Base-by-base conservation (phyloP, 2,329 filamentous ascomycete species). In the Anthostomella pinea region DNA sequence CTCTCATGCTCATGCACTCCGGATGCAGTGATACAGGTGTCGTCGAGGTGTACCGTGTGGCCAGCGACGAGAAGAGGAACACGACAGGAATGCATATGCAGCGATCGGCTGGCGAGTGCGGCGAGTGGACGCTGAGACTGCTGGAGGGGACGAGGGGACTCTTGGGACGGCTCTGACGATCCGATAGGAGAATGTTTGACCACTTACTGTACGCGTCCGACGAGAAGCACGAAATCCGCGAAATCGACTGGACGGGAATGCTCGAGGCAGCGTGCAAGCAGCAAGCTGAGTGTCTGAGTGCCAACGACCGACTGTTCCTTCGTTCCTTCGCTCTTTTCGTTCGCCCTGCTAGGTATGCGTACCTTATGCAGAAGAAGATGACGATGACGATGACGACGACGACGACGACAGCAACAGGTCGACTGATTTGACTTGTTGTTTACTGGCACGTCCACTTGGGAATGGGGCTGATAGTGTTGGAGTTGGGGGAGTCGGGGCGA, bases 1-100 rank as follows among this genome's bases (percentile, higher is more conserved):
- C n/a, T n/a, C n/a, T n/a, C n/a, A n/a, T n/a, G 31, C 20, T 33
- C 31, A 24, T 33, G 31, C 31, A 33, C 31, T 33, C 31, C 31
- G 14, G 31, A 24, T 33, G 33, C 26, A 22, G 26, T 51, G 41
- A 53, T 56, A 51, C 51, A 52, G 49, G 51, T 46, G 51, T 46
- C 48, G 51, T 51, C 51, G 44, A 56, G 51, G 48, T 48, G n/a
- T n/a, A n/a, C n/a, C n/a, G n/a, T n/a, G 45, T 57, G 55, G 53
- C 56, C 54, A 59, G 53, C 56, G 44, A 41, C 38, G 51, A 50
- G n/a, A n/a, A n/a, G 45, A 53, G 41, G 43, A 51, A 56, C 56
- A 60, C 54, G 55, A 59, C 57, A 61, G 52, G 54, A 51, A 41
- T 54, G 59, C 58, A 61, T 60, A 58, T 61, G 57, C 59, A 62